phyloP scores from a whole-genome alignment of 148 eudicot species.

The Fagopyrum homotropicum region DNA sequence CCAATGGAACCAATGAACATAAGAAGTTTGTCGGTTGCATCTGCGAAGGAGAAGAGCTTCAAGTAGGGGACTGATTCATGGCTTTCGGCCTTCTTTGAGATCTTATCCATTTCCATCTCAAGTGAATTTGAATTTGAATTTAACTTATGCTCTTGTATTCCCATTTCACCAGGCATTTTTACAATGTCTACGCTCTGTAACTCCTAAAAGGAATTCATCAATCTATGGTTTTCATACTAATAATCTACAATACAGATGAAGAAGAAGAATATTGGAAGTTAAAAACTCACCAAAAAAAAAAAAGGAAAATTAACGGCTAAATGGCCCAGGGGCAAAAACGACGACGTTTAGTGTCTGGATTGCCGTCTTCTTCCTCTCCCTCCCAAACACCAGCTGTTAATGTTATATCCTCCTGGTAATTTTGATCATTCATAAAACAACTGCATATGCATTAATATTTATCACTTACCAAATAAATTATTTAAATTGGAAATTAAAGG shows the following conservation, averaged over 20 bases:
- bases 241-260: not conserved
- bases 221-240: no score
- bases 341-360: constrained; percentile 6
- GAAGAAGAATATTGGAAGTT: not conserved
- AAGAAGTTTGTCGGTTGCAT: constrained; percentile 15
- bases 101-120: not conserved
- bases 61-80: constrained; percentile 17
- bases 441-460: not conserved
- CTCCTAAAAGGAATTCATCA: not conserved
- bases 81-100: not conserved
- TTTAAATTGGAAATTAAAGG: not conserved
- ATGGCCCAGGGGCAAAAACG: not conserved
- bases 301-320: not conserved
- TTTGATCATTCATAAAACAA: not conserved
- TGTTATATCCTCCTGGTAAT: not conserved
- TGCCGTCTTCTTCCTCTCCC: not conserved
- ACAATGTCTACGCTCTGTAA: no score
- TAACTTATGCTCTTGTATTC: not conserved
- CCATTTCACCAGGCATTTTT: not conserved
- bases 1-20: constrained; percentile 21
- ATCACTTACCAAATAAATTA: not conserved
- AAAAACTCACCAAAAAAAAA: not conserved
- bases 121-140: not conserved
- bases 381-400: not conserved
- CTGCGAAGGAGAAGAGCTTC: constrained; percentile 22